phyloP scores from a whole-genome alignment of 1,284 basidiomycete genomes.

The Calocybe gambosa region DNA sequence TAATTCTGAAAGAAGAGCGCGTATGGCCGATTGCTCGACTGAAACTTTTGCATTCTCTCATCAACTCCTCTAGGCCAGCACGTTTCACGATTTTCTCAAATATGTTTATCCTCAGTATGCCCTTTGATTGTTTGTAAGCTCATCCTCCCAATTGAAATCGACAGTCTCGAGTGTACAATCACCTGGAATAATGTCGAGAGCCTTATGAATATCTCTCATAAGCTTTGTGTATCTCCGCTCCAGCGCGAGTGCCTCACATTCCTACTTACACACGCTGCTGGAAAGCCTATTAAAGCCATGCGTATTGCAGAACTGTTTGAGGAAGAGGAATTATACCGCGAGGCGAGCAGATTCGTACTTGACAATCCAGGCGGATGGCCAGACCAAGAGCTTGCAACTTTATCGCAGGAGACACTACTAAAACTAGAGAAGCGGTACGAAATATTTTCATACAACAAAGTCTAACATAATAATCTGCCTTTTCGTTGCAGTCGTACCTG shows the following conservation, averaged over 20 bases:
- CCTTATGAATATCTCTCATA: conserved; percentile 81
- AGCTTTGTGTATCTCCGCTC: conserved; percentile 77
- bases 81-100: conserved; percentile 83
- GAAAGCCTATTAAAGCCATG: conserved; percentile 86
- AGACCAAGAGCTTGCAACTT: conserved; percentile 73
- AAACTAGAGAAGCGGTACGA: conserved; percentile 81
- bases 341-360: conserved; percentile 84
- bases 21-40: conserved; percentile 28
- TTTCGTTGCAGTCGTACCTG: conserved; percentile 62
- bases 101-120: conserved; percentile 80
- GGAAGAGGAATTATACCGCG: conserved; percentile 84
- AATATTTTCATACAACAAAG: neutral
- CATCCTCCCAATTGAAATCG: neutral
- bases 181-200: conserved; percentile 91
- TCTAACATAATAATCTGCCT: neutral
- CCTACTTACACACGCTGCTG: conserved; percentile 85
- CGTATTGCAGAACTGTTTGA: conserved; percentile 83
- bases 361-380: conserved; percentile 86
- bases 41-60: conserved; percentile 2
- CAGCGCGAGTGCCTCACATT: conserved; percentile 80
- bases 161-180: conserved; percentile 81
- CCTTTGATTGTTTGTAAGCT: neutral
- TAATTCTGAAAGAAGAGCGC: conserved; percentile 78
- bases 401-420: conserved; percentile 74
- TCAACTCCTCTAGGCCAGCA: conserved; percentile 46